Evolutionary conservation across 805 yeast genomes (phyloP), one percentile per base, ranked within the genome.

Genomic region (Peterozyma toletana): DNA sequence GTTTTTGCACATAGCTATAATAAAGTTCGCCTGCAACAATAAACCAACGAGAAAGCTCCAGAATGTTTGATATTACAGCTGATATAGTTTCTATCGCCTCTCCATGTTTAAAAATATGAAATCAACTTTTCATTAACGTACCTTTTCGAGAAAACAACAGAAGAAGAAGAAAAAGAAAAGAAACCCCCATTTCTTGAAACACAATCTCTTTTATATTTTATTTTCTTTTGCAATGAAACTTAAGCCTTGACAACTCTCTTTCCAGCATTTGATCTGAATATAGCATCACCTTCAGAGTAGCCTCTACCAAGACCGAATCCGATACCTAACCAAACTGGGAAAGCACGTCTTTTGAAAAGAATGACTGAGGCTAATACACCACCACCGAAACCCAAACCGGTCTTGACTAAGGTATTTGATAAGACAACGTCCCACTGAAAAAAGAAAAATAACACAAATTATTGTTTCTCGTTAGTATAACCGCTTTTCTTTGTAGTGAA

Each of bases 251-350:
- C 78, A 42, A 80, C 70, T 74, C 95, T 82, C 50, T 83, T 62
- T 45, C 95, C 95, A 50, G 83, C 86, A 45, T 74, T 70, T 11
- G 87, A 77, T 70, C 97, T 83, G 77, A 93, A 91, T 45, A 90
- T 85, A 48, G 97, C 95, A 60, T 93, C 98, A 49, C 98, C 99
- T 71, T 93, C 99, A 48, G 98, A 81, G 67, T 89, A 93, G 43
- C 96, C 96, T 72, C 96, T 84, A 52, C 99, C 99, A 50, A 90
- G 76, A 53, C 99, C 99, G 58, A 93, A 91, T 34, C 99, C 99
- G 51, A 89, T 69, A 52, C 99, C 99, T 49, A 91, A 67, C 96
- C 97, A 90, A 37, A 91, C 98, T 44, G 99, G 99, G 80, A 89
- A 93, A 9, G 96, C 76, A 67, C 98, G 82, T 74, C 98, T 86